Base-by-base conservation (phyloP, 768 basidiomycete genomes). In the Trametes coccinea region DNA sequence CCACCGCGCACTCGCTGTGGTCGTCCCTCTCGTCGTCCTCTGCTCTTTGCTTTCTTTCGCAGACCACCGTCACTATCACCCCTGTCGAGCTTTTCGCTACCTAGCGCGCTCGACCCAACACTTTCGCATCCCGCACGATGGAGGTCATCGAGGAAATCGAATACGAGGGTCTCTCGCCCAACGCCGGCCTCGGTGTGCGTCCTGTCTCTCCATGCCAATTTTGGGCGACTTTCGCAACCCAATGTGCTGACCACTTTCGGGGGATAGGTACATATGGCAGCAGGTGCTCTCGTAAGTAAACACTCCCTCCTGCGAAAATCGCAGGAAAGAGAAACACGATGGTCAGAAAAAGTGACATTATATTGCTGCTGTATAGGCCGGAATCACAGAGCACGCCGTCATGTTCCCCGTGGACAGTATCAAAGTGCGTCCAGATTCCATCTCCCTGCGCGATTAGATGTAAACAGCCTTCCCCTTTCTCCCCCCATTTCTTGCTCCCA, bases 341-440 rank as follows among this genome's bases (percentile, higher is more conserved):
- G 53, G 43, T 11, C 29, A 46, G 22, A 55, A 22, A 17, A 41
- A 40, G 53, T 30, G 55, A 33, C 40, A 63, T 65, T 53, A 61
- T 47, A 17, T 50, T 48, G 17, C 46, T 30, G 56, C 56, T 59
- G 56, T 60, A 29, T 73, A 96, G 95, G 97, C 97, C 69, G 97
- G 97, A 62, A 98, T 99, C 68, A 95, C 95, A 56, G 97, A 99
- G 75, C 97, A 99, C 78, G 92, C 95, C 33, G 94, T 97, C 73
- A 98, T 99, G 90, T 99, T 92, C 73, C 97, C 97, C 5, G 79
- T 98, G 64, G 97, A 99, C 78, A 96, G 93, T 71, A 98, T 99
- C 73, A 99, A 99, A 83, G 97, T 92, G 60, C 61, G 88, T 77
- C 34, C 22, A 22, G 11, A 37, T 37, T 37, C 34, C 11, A 5